Percentiles rank a stretch among this genome's conserved stretches.
These are phyloP conservation scores for Zymoseptoria brevis DNA, from an alignment of 2,329 filamentous ascomycete genomes.

Conservation along the genomic window DNA sequence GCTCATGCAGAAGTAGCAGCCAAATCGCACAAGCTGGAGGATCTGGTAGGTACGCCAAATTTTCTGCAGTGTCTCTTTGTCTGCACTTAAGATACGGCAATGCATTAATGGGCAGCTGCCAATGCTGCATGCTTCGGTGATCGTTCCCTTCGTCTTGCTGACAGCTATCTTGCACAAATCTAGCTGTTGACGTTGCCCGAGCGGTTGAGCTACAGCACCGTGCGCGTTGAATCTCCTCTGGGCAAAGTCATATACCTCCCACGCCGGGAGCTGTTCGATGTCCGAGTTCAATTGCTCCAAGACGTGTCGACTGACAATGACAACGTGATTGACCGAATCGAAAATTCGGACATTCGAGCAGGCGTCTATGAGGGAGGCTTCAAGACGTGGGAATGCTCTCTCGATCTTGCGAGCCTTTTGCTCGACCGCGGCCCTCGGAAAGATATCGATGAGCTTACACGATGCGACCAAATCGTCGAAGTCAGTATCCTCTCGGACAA, in stretches of 20 bases:
- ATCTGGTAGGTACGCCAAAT: slow-evolving; percentile 38
- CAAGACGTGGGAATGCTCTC: slow-evolving; percentile 82
- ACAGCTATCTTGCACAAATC: background rate
- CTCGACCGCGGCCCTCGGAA: slow-evolving; percentile 38
- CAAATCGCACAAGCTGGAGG: slow-evolving; percentile 34
- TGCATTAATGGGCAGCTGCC: background rate
- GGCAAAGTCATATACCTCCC: slow-evolving; percentile 51
- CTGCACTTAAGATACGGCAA: background rate
- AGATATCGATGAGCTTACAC: slow-evolving; percentile 2
- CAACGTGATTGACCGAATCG: slow-evolving; percentile 51
- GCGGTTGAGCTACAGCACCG: slow-evolving; percentile 60
- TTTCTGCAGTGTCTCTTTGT: background rate
- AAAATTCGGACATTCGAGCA: slow-evolving; percentile 66
- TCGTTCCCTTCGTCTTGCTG: slow-evolving; percentile 1
- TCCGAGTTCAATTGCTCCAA: slow-evolving; percentile 73
- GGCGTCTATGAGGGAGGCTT: slow-evolving; percentile 82
- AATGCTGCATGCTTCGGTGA: background rate
- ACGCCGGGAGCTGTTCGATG: slow-evolving; percentile 72
- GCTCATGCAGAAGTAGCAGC: slow-evolving; percentile 11
- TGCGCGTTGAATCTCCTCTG: slow-evolving; percentile 54
- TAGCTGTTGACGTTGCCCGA: slow-evolving; percentile 57
- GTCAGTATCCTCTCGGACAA: slow-evolving; percentile 16
- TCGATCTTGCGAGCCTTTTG: slow-evolving; percentile 65
- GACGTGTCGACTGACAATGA: slow-evolving; percentile 43
- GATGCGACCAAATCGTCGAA: slow-evolving; percentile 34